phyloP scores from a whole-genome alignment of 1,284 basidiomycete species.

The Pholiota adiposa region DNA sequence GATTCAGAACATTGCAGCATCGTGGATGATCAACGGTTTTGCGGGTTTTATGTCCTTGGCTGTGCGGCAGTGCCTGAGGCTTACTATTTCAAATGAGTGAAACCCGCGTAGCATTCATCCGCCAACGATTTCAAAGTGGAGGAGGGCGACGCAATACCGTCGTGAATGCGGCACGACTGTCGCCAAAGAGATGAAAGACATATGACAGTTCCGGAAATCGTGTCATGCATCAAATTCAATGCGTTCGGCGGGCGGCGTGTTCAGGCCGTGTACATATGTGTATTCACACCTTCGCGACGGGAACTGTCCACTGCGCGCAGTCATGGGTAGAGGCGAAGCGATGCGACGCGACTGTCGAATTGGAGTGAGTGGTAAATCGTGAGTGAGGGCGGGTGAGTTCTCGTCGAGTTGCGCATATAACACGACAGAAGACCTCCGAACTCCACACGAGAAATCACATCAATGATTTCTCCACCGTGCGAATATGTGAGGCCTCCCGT shows the following conservation, averaged over 20 bases:
- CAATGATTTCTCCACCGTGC: not conserved
- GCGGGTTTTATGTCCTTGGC: not conserved
- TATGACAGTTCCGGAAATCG: conserved; percentile 14
- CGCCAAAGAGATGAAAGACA: conserved; percentile 18
- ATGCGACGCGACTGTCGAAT: not conserved
- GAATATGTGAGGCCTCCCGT: not conserved
- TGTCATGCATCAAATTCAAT: conserved; percentile 4
- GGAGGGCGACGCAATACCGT: not conserved
- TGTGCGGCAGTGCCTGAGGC: not conserved
- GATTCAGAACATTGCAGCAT: too few relatives aligned
- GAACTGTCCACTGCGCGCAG: not conserved
- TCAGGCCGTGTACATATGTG: conserved; percentile 1
- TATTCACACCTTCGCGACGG: conserved; percentile 1
- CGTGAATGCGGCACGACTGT: conserved; percentile 10
- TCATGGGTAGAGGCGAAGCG: not conserved
- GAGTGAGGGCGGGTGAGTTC: not conserved
- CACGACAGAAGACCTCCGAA: not conserved
- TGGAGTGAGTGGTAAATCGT: not conserved
- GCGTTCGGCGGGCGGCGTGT: conserved; percentile 1
- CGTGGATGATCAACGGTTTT: not conserved
- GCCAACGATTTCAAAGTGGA: not conserved
- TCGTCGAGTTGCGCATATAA: not conserved
- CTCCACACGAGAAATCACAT: not conserved
- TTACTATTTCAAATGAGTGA: not conserved
- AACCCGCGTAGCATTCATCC: not conserved